Conservation (phyloP, 2,329 filamentous ascomycete species). For the Cladophialophora bantiana region DNA sequence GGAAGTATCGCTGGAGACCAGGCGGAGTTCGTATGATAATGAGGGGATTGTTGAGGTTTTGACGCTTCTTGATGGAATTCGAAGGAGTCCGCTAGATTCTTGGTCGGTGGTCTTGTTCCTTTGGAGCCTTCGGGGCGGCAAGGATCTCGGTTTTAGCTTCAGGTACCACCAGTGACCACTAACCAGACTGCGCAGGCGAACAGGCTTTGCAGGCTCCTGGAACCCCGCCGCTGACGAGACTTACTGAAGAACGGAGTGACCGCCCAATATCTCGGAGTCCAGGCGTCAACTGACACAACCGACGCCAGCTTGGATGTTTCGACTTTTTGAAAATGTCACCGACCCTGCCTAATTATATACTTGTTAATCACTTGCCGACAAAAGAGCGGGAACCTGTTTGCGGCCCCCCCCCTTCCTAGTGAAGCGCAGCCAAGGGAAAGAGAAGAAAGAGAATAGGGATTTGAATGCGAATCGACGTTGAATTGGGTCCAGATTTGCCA, state of each 20-base stretch:
- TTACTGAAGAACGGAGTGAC: neutral
- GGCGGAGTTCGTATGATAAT: neutral
- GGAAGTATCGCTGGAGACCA: slow-evolving; percentile 6
- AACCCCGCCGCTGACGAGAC: slow-evolving; percentile 18
- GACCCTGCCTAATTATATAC: neutral
- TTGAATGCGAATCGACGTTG: slow-evolving; percentile 5
- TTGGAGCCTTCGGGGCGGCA: neutral
- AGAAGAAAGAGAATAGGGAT: neutral
- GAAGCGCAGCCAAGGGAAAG: neutral
- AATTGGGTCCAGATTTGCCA: slow-evolving; percentile 4
- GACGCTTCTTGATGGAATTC: slow-evolving; percentile 10
- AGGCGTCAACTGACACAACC: slow-evolving; percentile 22
- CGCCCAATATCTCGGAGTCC: neutral
- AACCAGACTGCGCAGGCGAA: neutral
- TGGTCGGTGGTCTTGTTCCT: neutral
- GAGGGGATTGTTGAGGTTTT: slow-evolving; percentile 14
- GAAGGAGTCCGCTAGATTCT: slow-evolving; percentile 12
- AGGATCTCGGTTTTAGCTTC: slow-evolving; percentile 24
- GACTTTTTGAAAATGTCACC: neutral
- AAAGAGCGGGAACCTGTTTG: neutral
- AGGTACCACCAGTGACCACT: slow-evolving; percentile 16
- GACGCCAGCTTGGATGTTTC: neutral
- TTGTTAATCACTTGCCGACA: neutral
- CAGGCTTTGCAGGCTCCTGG: slow-evolving; percentile 11
- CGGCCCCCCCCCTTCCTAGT: neutral